Evolutionary conservation across 176 grass and related monocot genomes (phyloP), one percentile per base, ranked within the genome.

Genomic region (Miscanthus lutarioriparius): DNA sequence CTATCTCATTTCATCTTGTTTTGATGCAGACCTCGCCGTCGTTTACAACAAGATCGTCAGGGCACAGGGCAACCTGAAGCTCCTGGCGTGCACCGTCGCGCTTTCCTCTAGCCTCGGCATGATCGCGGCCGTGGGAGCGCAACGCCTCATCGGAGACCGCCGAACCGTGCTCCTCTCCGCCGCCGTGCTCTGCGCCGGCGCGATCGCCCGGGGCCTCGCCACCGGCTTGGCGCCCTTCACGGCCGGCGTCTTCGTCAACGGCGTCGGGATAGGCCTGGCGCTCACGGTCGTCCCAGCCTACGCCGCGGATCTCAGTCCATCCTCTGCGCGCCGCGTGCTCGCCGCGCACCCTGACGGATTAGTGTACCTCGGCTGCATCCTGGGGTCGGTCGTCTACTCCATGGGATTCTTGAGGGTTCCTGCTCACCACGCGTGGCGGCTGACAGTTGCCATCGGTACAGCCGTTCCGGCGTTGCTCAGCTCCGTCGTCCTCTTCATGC

Each of bases 331-430:
- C 28, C 54, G 80, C 67, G 59, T 8, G 59, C 59, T 86, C 59
- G 17, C 59, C 67, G 74, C 84, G 3, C 79, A 90, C 59, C 84
- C 88, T 7, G 88, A 90, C 67, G 88, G 88, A n/a, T 44, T 86
- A 67, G 79, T 90, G 15, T 90, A 79, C 84, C 84, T 90, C 59
- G 88, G 80, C 45, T 86, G 80, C 74, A 86, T 90, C 67, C 35
- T 86, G 45, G 74, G 88, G 2, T 83, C 79, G 44, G 26, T 83
- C 45, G 73, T 28, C 59, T 74, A 83, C 67, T 82, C 79, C 36
- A 45, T 59, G 44, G 58, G 27, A 4, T 36, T 90, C 36, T 4
- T 9, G 36, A 90, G 65, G 37, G 47, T 90, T 28, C 84, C 72
- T 2, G 54, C 47, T 3, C 79, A 45, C 79, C 35, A n/a, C 58